Base-by-base conservation (phyloP, 169 alveolate species). In the Eimeria necatrix region DNA sequence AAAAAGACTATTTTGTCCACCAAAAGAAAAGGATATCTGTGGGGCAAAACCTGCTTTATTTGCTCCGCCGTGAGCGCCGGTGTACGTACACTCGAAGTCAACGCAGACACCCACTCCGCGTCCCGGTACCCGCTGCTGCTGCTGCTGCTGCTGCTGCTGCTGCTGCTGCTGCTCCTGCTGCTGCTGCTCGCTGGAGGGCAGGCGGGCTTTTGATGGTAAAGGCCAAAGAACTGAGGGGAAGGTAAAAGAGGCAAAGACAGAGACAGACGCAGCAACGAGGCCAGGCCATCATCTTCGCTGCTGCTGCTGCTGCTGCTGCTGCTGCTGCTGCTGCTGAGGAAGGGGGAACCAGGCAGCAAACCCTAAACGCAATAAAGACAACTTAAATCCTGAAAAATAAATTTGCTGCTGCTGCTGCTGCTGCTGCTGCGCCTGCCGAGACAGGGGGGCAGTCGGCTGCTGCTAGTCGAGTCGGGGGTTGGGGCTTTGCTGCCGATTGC, bases 1-100 rank as follows among this genome's bases (percentile, higher is more conserved):
- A 93, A 80, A 86, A 93, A 86, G 51, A 96, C 80, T 71, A 96
- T 96, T 84, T 95, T 96, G 87, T 96, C 97, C n/a, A 96, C 96
- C 14, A 96, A 88, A 41, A 96, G 96, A 76, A 96, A 96, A 41
- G 97, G 97, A 32, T 78, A 96, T 20, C 97, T 87, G 76, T 96
- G 97, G 16, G 97, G 97, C 48, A 96, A 95, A 12, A 95, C 80
- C 68, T 64, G 78, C 26, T 80, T 81, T 64, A 96, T 96, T 26
- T 93, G 76, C 76, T 96, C 97, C 3, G 93, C 91, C 59, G 95
- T 93, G 12, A 95, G 53, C 46, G 80, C 92, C 7, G 92, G 84
- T 3, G 6, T 7, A 3, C 78, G 89, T 3, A 49, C 24, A 52
- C 89, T 90, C 48, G 20, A 48, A 18, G 93, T 86, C 18, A 86